phyloP scores from a whole-genome alignment of 768 basidiomycete genomes.

The Termitomyces sp. region DNA sequence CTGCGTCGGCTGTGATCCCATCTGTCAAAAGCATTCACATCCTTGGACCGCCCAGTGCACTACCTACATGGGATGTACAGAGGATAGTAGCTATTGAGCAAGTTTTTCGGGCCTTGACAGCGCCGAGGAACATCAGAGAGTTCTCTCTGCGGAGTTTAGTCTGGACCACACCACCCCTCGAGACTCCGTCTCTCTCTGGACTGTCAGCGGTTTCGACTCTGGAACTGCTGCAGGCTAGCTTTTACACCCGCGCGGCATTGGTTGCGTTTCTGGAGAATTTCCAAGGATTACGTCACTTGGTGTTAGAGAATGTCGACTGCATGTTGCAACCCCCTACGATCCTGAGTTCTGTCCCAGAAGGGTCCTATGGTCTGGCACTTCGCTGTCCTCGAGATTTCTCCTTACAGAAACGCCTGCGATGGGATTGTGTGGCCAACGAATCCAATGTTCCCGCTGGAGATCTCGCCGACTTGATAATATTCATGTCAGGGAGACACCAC shows the following conservation, averaged over 20 bases:
- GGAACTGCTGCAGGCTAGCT: constrained; percentile 3
- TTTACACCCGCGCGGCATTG: constrained; percentile 3
- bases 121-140: not conserved
- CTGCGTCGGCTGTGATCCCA: constrained; percentile 14
- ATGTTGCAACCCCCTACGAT: not conserved
- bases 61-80: constrained; percentile 3
- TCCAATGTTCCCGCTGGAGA: not conserved
- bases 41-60: constrained; percentile 2
- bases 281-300: constrained; percentile 5
- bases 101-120: not conserved
- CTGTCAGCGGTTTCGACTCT: not conserved
- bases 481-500: not conserved
- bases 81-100: constrained; percentile 1
- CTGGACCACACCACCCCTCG: not conserved
- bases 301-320: constrained; percentile 3
- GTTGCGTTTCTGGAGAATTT: constrained; percentile 5
- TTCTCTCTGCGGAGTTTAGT: constrained; percentile 2
- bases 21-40: constrained; percentile 12
- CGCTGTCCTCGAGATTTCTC: constrained; percentile 3
- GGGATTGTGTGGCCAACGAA: not conserved
- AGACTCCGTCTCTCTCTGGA: not conserved
- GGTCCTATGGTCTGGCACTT: constrained; percentile 4
- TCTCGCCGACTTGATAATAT: constrained; percentile 4
- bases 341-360: not conserved
- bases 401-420: constrained; percentile 1